Percentiles rank a stretch among this genome's conserved stretches.
Conservation (phyloP, 2,329 filamentous ascomycete genomes). For the Geosmithia morbida region DNA sequence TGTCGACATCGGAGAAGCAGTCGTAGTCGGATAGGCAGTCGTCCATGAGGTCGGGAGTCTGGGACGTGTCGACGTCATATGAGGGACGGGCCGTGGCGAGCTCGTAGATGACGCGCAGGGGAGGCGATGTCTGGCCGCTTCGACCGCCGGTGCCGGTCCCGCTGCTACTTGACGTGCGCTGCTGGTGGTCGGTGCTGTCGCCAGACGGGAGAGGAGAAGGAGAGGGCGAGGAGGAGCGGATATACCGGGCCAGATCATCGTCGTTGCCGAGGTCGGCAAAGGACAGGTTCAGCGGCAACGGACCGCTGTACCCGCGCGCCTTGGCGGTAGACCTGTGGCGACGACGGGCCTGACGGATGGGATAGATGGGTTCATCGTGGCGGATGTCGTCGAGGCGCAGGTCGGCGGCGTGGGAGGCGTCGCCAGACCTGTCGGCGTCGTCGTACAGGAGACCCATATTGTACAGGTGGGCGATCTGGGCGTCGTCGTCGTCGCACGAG, state of each 20-base stretch:
- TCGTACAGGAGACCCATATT: constrained; percentile 29
- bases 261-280: constrained; percentile 26
- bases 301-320: constrained; percentile 8
- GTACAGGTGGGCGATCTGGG: constrained; percentile 25
- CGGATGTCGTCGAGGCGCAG: constrained; percentile 19
- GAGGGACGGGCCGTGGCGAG: constrained; percentile 16
- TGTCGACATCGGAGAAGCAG: constrained; percentile 18
- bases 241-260: constrained; percentile 20
- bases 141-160: constrained; percentile 1
- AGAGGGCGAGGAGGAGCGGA: constrained; percentile 10
- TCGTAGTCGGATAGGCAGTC: constrained; percentile 20
- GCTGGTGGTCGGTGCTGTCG: not conserved
- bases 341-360: constrained; percentile 19
- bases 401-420: constrained; percentile 6
- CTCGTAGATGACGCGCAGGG: constrained; percentile 25
- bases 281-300: constrained; percentile 23
- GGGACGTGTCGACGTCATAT: constrained; percentile 18
- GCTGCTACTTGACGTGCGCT: not conserved
- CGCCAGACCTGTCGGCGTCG: constrained; percentile 14
- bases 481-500: constrained; percentile 14
- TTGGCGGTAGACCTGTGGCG: constrained; percentile 10
- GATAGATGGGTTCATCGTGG: constrained; percentile 21
- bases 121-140: constrained; percentile 11
- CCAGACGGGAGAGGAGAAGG: not conserved
- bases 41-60: constrained; percentile 17